Evolutionary conservation across 176 grass and related monocot genomes (phyloP).

Genomic region (Pontederia paniculata): DNA sequence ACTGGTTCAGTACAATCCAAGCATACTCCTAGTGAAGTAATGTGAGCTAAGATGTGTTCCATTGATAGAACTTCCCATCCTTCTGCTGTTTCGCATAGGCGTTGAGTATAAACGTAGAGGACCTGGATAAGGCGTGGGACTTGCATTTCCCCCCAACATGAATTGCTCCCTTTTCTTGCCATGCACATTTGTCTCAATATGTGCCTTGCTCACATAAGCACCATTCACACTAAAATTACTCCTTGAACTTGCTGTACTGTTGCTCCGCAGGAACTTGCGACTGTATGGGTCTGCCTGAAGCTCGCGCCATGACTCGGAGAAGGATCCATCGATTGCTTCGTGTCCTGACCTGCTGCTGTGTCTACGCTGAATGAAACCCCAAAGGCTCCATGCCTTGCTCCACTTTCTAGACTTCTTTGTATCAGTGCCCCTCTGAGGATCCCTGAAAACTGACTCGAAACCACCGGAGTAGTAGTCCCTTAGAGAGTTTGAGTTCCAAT

Average conservation of each 20-base stretch:
- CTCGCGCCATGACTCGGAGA: conserved; percentile 34
- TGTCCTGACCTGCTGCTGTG: conserved; percentile 24
- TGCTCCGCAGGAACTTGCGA: conserved; percentile 51
- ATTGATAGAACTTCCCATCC: conserved; percentile 19
- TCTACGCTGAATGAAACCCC: conserved; percentile 60
- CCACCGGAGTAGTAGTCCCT: conserved; percentile 36
- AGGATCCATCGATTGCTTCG: conserved; percentile 27
- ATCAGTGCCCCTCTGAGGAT: conserved; percentile 6
- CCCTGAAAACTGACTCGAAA: conserved; percentile 33
- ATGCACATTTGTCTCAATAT: conserved; percentile 25
- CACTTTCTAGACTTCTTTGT: conserved; percentile 51
- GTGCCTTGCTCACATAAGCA: conserved; percentile 27
- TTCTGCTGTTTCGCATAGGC: conserved; percentile 27
- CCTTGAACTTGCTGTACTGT: conserved; percentile 59
- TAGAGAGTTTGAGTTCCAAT: conserved; percentile 18
- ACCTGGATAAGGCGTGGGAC: conserved; percentile 37
- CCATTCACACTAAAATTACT: conserved; percentile 33
- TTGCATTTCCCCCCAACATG: conserved; percentile 50
- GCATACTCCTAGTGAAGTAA: conserved; percentile 28
- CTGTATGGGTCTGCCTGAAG: conserved; percentile 35
- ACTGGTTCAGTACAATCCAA: conserved; percentile 30
- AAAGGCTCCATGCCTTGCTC: conserved; percentile 80
- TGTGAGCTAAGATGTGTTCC: conserved; percentile 32
- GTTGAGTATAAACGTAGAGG: conserved; percentile 25
- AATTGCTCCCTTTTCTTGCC: conserved; percentile 55